Percentiles rank a stretch among this genome's conserved stretches.
These are phyloP conservation scores for Poronia punctata DNA, from an alignment of 495 filamentous ascomycete genomes.

Conservation along the genomic window DNA sequence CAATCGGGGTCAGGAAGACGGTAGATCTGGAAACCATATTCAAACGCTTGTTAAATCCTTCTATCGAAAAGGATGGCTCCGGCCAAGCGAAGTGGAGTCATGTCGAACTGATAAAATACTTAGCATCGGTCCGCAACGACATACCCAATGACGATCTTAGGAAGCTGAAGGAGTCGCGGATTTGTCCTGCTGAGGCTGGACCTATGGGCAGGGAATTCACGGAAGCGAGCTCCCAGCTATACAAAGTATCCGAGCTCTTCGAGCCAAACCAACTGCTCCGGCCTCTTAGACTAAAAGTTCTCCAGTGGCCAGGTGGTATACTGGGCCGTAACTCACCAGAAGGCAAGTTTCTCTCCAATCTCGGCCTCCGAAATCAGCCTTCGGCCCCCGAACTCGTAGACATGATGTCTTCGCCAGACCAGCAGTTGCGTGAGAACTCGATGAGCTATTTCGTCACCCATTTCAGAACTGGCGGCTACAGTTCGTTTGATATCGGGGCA, in stretches of 20 bases:
- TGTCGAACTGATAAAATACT: conserved; percentile 87
- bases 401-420: conserved; percentile 64
- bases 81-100: conserved; percentile 73
- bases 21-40: conserved; percentile 92
- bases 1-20: conserved; percentile 78
- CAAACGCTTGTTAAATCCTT: conserved; percentile 62
- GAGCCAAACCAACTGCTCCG: conserved; percentile 70
- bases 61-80: conserved; percentile 34
- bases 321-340: conserved; percentile 58
- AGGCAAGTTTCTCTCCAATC: conserved; percentile 59
- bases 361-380: conserved; percentile 68
- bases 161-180: conserved; percentile 64
- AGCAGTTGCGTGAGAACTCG: conserved; percentile 50
- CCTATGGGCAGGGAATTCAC: conserved; percentile 35
- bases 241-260: conserved; percentile 77
- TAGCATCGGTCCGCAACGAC: conserved; percentile 81
- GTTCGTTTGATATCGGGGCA: conserved; percentile 45
- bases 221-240: conserved; percentile 45
- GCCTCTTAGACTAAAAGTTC: conserved; percentile 61
- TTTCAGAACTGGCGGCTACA: conserved; percentile 70
- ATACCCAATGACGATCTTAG: conserved; percentile 80
- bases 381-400: conserved; percentile 62
- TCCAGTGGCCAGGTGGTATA: conserved; percentile 71
- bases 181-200: conserved; percentile 73
- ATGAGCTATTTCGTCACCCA: conserved; percentile 80